phyloP scores from a whole-genome alignment of 1,284 basidiomycete genomes.

The Malassezia arunalokei region DNA sequence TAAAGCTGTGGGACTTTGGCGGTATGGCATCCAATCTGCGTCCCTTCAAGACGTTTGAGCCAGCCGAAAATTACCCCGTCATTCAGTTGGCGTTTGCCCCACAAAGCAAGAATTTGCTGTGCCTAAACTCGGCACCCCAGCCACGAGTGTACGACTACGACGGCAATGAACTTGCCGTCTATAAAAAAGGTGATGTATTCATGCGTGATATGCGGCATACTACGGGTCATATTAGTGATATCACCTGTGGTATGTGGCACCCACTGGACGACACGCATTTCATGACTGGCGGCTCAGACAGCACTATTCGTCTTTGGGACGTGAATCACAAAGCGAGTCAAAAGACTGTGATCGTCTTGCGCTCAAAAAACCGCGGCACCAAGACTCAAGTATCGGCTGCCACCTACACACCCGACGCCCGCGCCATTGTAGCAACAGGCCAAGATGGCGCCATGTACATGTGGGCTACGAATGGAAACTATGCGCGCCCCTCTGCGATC shows the following conservation, averaged over 20 bases:
- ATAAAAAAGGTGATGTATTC: conserved; percentile 90
- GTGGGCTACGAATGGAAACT: conserved; percentile 84
- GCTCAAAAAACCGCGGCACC: conserved; percentile 88
- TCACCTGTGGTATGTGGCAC: conserved; percentile 82
- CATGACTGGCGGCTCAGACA: conserved; percentile 85
- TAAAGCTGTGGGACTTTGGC: conserved; percentile 98
- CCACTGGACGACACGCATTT: conserved; percentile 70
- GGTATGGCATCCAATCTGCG: conserved; percentile 76
- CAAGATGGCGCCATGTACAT: conserved; percentile 80
- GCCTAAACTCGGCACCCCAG: conserved; percentile 70
- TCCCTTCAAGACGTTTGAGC: conserved; percentile 92
- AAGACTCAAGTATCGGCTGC: conserved; percentile 72
- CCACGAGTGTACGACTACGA: conserved; percentile 65
- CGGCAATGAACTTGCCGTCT: conserved; percentile 24
- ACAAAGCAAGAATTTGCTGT: conserved; percentile 20
- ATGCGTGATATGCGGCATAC: conserved; percentile 98
- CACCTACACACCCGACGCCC: conserved; percentile 7
- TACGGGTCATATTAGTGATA: conserved; percentile 79
- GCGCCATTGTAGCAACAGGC: conserved; percentile 55
- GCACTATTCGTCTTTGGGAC: conserved; percentile 94
- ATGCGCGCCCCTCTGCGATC: conserved; percentile 71
- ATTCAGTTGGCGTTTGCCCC: conserved; percentile 28
- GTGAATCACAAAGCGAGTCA: conserved; percentile 74
- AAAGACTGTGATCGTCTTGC: conserved; percentile 84
- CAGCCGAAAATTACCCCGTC: conserved; percentile 64